Base-by-base conservation (phyloP, 305 asterid species). In the Fraxinus sp. region DNA sequence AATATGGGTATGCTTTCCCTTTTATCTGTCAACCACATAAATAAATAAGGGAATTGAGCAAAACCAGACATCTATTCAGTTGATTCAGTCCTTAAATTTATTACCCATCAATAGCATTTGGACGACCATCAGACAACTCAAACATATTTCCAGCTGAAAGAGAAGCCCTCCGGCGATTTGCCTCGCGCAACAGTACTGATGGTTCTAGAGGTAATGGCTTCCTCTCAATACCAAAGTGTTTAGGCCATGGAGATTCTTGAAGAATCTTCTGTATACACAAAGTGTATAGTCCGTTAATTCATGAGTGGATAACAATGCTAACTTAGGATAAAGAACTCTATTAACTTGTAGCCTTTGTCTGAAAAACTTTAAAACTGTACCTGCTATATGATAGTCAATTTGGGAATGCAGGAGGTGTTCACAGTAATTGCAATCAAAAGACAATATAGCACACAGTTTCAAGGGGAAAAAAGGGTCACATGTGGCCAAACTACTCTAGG, bases 121-220 rank as follows among this genome's bases (percentile, higher is more conserved):
- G 81, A 76, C 92, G 98, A 77, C 93, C 91, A 85, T 94, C 99
- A 89, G 91, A 84, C 90, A 97, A 82, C 83, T 97, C 99, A 78
- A 85, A 89, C 89, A 89, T 86, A 91, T 92, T 97, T 87, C 99
- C 99, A 88, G 95, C 98, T 22, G 99, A 97, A 86, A 97, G 97
- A 86, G 66, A 55, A 55, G 99, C 98, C 85, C 99, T 94, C 81
- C 97, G 91, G 39, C 99, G 97, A 87, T 96, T 96, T 86, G 99
- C 98, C 90, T 96, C 98, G n/a, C 98, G 95, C 87, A 96, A 87
- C 84, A 96, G 93, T 79, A 94, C 91, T 80, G 98, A 90, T 86
- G 99, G 99, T 87, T 96, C 99, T 76, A 96, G 91, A 82, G 99
- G 99, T 83, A 96, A 88, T 41, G 98, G 97, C 91, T 92, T 96